Conservation (phyloP, 1,139 yeast genomes). For the Pichia kudriavzevii region DNA sequence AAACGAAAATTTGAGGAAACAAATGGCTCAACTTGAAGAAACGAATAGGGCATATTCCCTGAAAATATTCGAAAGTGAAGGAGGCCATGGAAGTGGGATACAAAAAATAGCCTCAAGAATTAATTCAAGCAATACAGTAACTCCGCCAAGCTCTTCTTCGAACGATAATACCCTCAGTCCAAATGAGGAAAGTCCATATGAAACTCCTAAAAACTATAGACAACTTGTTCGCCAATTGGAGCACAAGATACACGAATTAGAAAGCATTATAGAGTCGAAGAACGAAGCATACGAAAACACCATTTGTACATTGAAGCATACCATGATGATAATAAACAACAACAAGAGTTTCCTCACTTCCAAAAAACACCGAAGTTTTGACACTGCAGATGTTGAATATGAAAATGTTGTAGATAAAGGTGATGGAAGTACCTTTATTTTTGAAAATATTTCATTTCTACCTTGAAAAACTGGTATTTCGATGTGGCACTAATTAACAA, state of each 20-base stretch:
- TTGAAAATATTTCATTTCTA: conserved; percentile 12
- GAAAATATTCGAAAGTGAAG: neutral
- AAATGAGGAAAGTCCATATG: too few species aligned
- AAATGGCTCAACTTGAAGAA: neutral
- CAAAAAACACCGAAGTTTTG: neutral
- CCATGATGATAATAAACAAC: conserved; percentile 11
- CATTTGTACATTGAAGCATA: conserved; percentile 7
- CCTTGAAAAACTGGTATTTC: conserved; percentile 3
- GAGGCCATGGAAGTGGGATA: neutral
- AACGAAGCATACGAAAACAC: conserved; percentile 9
- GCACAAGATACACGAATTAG: conserved; percentile 11
- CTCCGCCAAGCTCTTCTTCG: neutral
- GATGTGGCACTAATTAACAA: neutral
- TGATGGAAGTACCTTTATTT: conserved; percentile 43
- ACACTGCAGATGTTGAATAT: neutral
- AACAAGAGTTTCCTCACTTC: conserved; percentile 32
- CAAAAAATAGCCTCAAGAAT: too few species aligned
- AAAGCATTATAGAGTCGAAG: conserved; percentile 7
- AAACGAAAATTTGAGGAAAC: conserved; percentile 2
- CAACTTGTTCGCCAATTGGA: conserved; percentile 2
- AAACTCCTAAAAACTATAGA: too few species aligned
- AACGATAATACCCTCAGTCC: too few species aligned
- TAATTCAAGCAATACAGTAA: neutral
- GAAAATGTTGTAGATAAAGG: conserved; percentile 7
- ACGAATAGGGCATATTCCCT: neutral